Conservation (phyloP, 768 basidiomycete species). For the Megacollybia marginata region DNA sequence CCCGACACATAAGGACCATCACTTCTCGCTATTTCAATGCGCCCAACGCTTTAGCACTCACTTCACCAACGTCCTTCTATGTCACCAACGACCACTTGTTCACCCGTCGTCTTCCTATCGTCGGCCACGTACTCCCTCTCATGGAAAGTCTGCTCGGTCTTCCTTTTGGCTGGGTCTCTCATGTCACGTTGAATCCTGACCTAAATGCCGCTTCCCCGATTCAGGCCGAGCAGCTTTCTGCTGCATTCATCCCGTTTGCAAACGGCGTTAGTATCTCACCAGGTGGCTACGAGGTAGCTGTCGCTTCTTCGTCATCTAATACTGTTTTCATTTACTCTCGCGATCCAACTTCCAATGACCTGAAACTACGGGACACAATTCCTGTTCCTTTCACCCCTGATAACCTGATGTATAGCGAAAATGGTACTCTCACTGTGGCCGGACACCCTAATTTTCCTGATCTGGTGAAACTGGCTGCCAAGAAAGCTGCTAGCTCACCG, state of each 20-base stretch:
- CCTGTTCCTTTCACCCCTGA: slow-evolving; percentile 54
- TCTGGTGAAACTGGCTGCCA: slow-evolving; percentile 36
- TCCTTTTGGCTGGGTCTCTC: slow-evolving; percentile 53
- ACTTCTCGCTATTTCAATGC: slow-evolving; percentile 50
- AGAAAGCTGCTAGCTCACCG: slow-evolving; percentile 33
- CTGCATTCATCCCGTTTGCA: slow-evolving; percentile 51
- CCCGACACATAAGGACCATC: slow-evolving; percentile 54
- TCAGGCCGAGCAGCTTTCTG: slow-evolving; percentile 29
- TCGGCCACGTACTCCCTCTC: slow-evolving; percentile 46
- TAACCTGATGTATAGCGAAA: slow-evolving; percentile 49
- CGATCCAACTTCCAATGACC: slow-evolving; percentile 32
- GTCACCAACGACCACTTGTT: slow-evolving; percentile 67
- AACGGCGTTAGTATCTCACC: slow-evolving; percentile 64
- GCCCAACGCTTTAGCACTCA: slow-evolving; percentile 61
- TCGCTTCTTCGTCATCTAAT: slow-evolving; percentile 46
- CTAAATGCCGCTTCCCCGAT: slow-evolving; percentile 15
- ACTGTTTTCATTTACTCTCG: slow-evolving; percentile 47
- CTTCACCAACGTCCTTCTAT: slow-evolving; percentile 62
- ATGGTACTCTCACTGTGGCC: slow-evolving; percentile 43
- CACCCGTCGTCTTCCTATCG: slow-evolving; percentile 49
- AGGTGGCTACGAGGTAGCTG: slow-evolving; percentile 39
- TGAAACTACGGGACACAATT: slow-evolving; percentile 31
- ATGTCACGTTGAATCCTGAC: slow-evolving; percentile 37
- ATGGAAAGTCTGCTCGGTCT: slow-evolving; percentile 49
- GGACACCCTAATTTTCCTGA: slow-evolving; percentile 63